Evolutionary conservation across 2,329 filamentous ascomycete genomes (phyloP).

Genomic region (Periconia macrospinosa): DNA sequence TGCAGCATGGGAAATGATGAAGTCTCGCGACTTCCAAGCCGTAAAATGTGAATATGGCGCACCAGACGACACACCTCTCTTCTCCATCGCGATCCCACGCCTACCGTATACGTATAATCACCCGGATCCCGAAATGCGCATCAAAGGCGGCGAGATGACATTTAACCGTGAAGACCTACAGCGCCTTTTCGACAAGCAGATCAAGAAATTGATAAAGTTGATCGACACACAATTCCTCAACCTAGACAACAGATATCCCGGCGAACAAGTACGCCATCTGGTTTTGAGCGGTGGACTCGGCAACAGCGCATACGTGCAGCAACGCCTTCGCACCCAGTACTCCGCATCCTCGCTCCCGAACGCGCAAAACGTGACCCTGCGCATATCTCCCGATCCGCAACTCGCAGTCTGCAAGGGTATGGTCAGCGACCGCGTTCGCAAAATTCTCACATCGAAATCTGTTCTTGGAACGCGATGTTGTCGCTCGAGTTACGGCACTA

Average conservation of each 20-base stretch:
- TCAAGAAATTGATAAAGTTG: constrained; percentile 36
- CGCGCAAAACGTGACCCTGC: constrained; percentile 26
- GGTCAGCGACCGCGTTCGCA: constrained; percentile 56
- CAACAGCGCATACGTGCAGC: constrained; percentile 47
- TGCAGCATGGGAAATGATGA: constrained; percentile 47
- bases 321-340: constrained; percentile 38
- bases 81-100: constrained; percentile 40
- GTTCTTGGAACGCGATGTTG: constrained; percentile 49
- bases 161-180: constrained; percentile 39
- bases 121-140: constrained; percentile 28
- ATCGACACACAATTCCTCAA: constrained; percentile 39
- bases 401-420: constrained; percentile 59
- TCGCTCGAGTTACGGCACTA: constrained; percentile 40
- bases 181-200: constrained; percentile 40
- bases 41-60: constrained; percentile 46
- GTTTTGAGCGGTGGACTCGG: constrained; percentile 49
- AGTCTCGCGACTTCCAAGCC: constrained; percentile 43
- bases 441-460: constrained; percentile 45
- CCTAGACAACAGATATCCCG: constrained; percentile 30
- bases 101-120: constrained; percentile 36
- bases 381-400: constrained; percentile 53
- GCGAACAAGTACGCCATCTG: constrained; percentile 38
- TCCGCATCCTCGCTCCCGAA: constrained; percentile 24
- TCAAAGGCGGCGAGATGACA: constrained; percentile 37
- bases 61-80: constrained; percentile 39